Percentiles rank a stretch among this genome's conserved stretches.
Conservation (phyloP, 495 filamentous ascomycete genomes). For the Penicillium macrosclerotiorum region DNA sequence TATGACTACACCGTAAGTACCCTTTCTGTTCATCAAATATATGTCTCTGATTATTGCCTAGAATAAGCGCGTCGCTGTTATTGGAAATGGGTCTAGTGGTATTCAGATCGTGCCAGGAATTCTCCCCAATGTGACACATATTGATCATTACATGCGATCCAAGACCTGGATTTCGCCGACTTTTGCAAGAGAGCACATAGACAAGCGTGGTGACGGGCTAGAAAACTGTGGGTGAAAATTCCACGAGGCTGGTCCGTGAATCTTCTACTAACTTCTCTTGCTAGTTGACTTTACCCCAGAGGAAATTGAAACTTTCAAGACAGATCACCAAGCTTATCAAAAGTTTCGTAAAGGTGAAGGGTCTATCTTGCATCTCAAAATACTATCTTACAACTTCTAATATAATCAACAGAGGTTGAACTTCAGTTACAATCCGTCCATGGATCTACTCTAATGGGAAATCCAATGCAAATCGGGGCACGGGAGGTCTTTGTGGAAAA, state of each 20-base stretch:
- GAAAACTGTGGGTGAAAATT: constrained; percentile 33
- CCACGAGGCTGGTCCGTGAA: not conserved
- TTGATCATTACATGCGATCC: constrained; percentile 43
- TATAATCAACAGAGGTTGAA: constrained; percentile 37
- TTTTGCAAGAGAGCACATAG: constrained; percentile 32
- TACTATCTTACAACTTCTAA: not conserved
- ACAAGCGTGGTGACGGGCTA: constrained; percentile 24
- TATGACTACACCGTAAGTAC: constrained; percentile 31
- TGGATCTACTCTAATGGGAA: constrained; percentile 32
- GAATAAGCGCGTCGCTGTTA: constrained; percentile 51
- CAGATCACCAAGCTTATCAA: constrained; percentile 35
- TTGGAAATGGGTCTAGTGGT: constrained; percentile 52
- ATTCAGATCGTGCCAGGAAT: constrained; percentile 62
- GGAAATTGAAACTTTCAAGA: constrained; percentile 46
- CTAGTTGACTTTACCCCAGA: constrained; percentile 38
- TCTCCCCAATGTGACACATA: constrained; percentile 48
- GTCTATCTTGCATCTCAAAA: too few relatives aligned
- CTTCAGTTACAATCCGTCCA: constrained; percentile 48
- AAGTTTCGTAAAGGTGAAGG: constrained; percentile 43
- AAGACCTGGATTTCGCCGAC: constrained; percentile 45
- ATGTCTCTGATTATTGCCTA: constrained; percentile 21
- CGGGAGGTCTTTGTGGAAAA: constrained; percentile 35
- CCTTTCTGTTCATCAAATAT: too few relatives aligned
- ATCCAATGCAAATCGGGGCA: constrained; percentile 35
- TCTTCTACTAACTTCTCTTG: constrained; percentile 1